Evolutionary conservation across 306 rosid species (phyloP).

Genomic region (Fagus crenata): DNA sequence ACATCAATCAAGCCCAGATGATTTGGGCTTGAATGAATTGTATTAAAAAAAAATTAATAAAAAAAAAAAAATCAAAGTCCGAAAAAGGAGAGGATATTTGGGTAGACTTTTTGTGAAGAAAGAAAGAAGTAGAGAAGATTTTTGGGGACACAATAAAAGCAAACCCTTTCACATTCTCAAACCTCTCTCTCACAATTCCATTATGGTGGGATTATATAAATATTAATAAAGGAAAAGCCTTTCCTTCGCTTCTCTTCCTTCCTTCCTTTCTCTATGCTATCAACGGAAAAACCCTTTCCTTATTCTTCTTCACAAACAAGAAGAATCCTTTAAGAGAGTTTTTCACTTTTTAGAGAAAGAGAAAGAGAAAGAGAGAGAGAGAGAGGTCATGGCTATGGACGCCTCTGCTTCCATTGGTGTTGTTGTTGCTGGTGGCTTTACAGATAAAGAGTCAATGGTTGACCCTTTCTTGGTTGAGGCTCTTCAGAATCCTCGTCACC

Average conservation of each 20-base stretch:
- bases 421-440: constrained; percentile 31
- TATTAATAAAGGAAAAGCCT: constrained; percentile 15
- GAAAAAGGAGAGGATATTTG: no score
- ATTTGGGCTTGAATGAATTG: no score
- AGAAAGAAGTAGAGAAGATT: not conserved
- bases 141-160: constrained; percentile 5
- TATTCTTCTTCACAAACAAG: constrained; percentile 25
- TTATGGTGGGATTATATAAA: not conserved
- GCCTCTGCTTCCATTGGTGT: constrained; percentile 43
- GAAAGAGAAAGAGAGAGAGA: constrained; percentile 11
- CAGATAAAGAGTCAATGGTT: constrained; percentile 66
- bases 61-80: no score
- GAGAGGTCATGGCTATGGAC: constrained; percentile 49
- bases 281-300: constrained; percentile 37
- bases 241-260: constrained; percentile 1
- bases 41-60: no score
- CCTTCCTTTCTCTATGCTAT: constrained; percentile 27
- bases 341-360: not conserved
- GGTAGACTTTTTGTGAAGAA: not conserved
- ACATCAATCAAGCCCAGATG: no score
- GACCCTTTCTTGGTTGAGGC: constrained; percentile 94
- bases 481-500: constrained; percentile 91
- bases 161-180: not conserved
- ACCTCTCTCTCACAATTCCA: constrained; percentile 3
- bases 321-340: not conserved